Percentiles rank a stretch among this genome's conserved stretches.
Evolutionary conservation across 2,329 filamentous ascomycete genomes (phyloP).

Genomic region (Aspergillus caelatus): DNA sequence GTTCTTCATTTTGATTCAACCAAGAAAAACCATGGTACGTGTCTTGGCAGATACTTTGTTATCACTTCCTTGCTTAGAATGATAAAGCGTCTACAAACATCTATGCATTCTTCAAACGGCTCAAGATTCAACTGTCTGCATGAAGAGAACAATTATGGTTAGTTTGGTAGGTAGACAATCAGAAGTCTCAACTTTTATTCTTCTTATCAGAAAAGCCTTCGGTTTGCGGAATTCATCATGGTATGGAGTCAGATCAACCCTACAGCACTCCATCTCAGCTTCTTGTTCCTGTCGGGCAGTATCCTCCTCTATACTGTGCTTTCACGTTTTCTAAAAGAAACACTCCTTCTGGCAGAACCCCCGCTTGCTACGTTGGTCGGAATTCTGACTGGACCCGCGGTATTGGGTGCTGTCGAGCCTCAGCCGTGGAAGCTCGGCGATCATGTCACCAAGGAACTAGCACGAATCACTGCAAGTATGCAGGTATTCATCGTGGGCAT

Average conservation of each 20-base stretch:
- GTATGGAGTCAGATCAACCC: not conserved
- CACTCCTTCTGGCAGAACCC: not conserved
- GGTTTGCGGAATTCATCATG: not conserved
- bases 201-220: not conserved
- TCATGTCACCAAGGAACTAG: conserved; percentile 1
- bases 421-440: not conserved
- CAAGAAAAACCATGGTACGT: not conserved
- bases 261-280: not conserved
- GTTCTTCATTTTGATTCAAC: not conserved
- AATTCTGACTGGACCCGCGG: not conserved
- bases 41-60: not conserved
- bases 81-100: not conserved
- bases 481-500: conserved; percentile 2
- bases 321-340: conserved; percentile 1
- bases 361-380: not conserved
- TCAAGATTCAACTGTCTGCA: not conserved
- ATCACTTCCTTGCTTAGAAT: not conserved
- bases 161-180: not conserved
- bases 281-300: not conserved
- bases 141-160: not conserved
- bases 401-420: not conserved
- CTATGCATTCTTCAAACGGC: not conserved
- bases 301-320: conserved; percentile 1
- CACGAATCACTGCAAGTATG: not conserved
- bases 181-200: not conserved